Evolutionary conservation across 2,329 filamentous ascomycete genomes (phyloP), one percentile per base, ranked within the genome.

Genomic region (Fusarium tjaetaba): DNA sequence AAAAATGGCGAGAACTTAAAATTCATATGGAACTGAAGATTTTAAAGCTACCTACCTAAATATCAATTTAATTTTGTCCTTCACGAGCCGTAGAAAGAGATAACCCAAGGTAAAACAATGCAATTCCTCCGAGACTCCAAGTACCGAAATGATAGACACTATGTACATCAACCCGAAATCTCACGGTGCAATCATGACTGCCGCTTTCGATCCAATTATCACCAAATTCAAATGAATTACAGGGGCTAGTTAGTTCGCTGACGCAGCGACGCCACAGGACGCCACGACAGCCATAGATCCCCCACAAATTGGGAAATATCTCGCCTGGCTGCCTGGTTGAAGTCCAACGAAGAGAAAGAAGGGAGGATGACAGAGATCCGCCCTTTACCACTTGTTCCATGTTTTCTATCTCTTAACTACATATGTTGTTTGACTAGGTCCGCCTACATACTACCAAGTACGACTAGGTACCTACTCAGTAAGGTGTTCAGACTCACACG

Each of bases 241-340:
- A 71, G 61, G 61, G 61, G 65, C 53, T 63, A 11, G 22, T 62
- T 63, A 16, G 22, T 62, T 61, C 39, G 65, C 70, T 66, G 61
- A 68, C 59, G 51, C 70, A 72, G 55, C 39, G 43, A 66, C 57
- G 51, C 72, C 70, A 53, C 34, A 34, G 69, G 60, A 75, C 73
- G 73, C 73, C 71, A 72, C 73, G 65, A 65, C 62, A 58, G 56
- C 39, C 46, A 61, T 66, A 67, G 60, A 52, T 68, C 58, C 73
- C 72, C 68, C 60, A 65, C 67, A 65, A 38, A 51, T 42, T 49
- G 45, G 26, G 30, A 38, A 26, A 42, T 41, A 62, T 38, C 14
- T 38, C 14, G 16, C 11, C 41, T 34, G 61, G 46, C 63, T 51
- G 30, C 48, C 48, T 24, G 30, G 48, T 34, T 34, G 30, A 36